phyloP scores from a whole-genome alignment of 2,329 filamentous ascomycete genomes.

The Dissoconium aciculare region DNA sequence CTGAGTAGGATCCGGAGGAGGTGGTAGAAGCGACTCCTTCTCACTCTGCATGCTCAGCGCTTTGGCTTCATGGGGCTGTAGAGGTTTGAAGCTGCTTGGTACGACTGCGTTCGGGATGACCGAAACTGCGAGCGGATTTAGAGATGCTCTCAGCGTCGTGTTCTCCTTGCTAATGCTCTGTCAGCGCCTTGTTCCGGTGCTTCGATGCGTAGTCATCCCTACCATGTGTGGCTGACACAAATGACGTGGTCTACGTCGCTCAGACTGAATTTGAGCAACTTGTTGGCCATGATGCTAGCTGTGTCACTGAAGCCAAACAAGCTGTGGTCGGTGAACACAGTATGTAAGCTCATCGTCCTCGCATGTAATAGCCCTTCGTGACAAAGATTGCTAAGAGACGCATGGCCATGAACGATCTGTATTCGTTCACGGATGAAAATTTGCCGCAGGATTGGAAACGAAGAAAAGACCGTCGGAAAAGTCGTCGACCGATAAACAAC shows the following conservation, averaged over 20 bases:
- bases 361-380: constrained; percentile 92
- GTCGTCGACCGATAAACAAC: constrained; percentile 88
- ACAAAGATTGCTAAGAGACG: constrained; percentile 78
- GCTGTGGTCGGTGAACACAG: constrained; percentile 94
- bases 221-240: constrained; percentile 97
- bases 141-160: constrained; percentile 80
- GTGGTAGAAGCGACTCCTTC: constrained; percentile 26
- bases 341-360: constrained; percentile 86
- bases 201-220: constrained; percentile 11
- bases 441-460: constrained; percentile 94
- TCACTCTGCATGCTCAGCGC: constrained; percentile 10
- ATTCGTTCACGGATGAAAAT: constrained; percentile 90
- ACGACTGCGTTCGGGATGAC: constrained; percentile 97
- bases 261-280: constrained; percentile 85
- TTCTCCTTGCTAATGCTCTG: constrained; percentile 67
- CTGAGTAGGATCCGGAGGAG: constrained; percentile 42
- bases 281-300: constrained; percentile 89
- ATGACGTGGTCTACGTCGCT: constrained; percentile 98
- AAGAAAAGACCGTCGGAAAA: constrained; percentile 94
- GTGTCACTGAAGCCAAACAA: constrained; percentile 96
- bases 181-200: constrained; percentile 13
- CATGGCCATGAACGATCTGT: constrained; percentile 97
- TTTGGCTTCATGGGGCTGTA: constrained; percentile 30
- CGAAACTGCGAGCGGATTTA: constrained; percentile 93
- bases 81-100: constrained; percentile 81